These are phyloP conservation scores for Lagenidium giganteum DNA, from an alignment of 352 stramenopile species.

Conservation along the genomic window DNA sequence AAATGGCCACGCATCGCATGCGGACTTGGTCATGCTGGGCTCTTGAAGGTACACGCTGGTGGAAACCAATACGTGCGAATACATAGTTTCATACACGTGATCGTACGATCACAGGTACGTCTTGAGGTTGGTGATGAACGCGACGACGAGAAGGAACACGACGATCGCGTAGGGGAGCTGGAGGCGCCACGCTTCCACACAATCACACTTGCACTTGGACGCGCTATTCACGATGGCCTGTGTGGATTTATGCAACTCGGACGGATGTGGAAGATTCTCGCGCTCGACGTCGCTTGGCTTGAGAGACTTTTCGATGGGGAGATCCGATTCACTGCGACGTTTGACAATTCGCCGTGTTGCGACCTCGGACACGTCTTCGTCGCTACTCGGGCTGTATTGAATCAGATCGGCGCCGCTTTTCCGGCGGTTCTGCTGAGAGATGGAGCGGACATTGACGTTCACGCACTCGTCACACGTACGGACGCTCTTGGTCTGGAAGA, in stretches of 20 bases:
- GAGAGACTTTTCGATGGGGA: neutral
- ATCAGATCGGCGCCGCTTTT: slow-evolving; percentile 30
- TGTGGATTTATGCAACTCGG: slow-evolving; percentile 1
- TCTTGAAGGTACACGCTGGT: no score
- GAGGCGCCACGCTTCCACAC: slow-evolving; percentile 16
- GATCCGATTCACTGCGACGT: slow-evolving; percentile 5
- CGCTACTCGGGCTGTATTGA: slow-evolving; percentile 13
- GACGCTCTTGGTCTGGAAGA: slow-evolving; percentile 69
- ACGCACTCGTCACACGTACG: slow-evolving; percentile 77
- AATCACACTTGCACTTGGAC: neutral
- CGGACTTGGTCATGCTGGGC: no score
- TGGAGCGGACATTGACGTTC: slow-evolving; percentile 45
- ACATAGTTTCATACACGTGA: slow-evolving; percentile 3
- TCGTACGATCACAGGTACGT: neutral
- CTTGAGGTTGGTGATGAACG: slow-evolving; percentile 20
- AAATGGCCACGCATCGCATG: no score
- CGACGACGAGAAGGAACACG: slow-evolving; percentile 24
- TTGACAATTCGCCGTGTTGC: slow-evolving; percentile 1
- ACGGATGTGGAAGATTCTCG: neutral
- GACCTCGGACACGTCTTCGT: neutral
- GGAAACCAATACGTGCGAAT: no score
- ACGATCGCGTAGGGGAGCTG: slow-evolving; percentile 27
- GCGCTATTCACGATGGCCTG: neutral
- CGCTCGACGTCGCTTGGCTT: no score
- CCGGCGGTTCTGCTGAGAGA: slow-evolving; percentile 31